Base-by-base conservation (phyloP, 805 yeast species). In the Metschnikowia continentalis region DNA sequence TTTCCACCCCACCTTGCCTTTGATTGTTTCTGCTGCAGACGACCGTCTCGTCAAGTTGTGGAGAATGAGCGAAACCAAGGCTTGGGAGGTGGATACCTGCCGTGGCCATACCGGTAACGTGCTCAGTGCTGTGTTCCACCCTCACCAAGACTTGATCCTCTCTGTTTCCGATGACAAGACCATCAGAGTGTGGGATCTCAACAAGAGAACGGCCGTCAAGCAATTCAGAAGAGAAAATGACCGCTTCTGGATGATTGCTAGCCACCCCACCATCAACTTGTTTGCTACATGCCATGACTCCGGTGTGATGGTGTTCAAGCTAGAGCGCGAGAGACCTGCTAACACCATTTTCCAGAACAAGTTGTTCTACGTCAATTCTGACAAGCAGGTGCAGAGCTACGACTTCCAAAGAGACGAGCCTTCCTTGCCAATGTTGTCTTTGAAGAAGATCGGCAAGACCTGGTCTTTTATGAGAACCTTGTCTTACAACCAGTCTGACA, bases 51-150 rank as follows among this genome's bases (percentile, higher is more conserved):
- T 94, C 51, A 92, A 92, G 70, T 76, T 95, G 57, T 94, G 99
- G 99, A 82, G 98, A 72, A 90, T 90, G 97, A 84, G 90, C 63
- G 97, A 94, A 59, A 84, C 96, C 35, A 90, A 91, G 71, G 99
- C 99, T 22, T 94, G 98, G 98, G 99, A 95, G 70, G 96, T 95
- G 53, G 99, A 94, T 67, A 88, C 97, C 26, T 92, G 97, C 70
- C 83, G 99, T 65, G 99, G 99, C 50, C 99, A 94, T 70, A 88
- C 96, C 30, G 91, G 91, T 64, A 90, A 88, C 67, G 96, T 94
- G 47, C 83, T 90, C 47, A 78, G 94, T 68, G 90, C 89, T 36
- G 74, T 88, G 47, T 95, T 95, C 81, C 97, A 94, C 67, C 97
- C 98, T 39, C 83, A 84, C 56, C 94, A 90, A 70, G 97, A 94